Evolutionary conservation across 306 rosid genomes (phyloP).

Genomic region (Quercus robur): DNA sequence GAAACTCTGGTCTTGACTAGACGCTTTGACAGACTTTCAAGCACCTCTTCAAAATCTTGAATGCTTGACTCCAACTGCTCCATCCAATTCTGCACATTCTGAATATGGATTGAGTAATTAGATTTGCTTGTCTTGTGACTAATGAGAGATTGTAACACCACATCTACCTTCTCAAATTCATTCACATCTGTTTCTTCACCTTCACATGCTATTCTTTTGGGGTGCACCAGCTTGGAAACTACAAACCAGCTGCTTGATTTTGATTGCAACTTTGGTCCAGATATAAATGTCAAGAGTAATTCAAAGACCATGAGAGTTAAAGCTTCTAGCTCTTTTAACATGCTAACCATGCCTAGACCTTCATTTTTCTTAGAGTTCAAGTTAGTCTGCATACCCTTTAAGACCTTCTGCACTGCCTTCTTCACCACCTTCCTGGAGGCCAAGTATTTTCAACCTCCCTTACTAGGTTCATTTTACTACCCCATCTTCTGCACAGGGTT

Average conservation of each 20-base stretch:
- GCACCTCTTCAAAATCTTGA: conserved; percentile 40
- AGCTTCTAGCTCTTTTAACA: conserved; percentile 33
- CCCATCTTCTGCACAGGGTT: conserved; percentile 41
- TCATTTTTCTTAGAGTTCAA: conserved; percentile 26
- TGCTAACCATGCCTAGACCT: conserved; percentile 23
- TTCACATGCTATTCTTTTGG: conserved; percentile 18
- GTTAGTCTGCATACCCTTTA: conserved; percentile 24
- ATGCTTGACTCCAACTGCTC: conserved; percentile 36
- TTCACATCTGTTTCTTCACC: conserved; percentile 30
- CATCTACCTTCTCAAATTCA: conserved; percentile 47
- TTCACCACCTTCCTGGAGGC: conserved; percentile 50
- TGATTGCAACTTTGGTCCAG: conserved; percentile 21
- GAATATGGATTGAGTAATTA: background rate
- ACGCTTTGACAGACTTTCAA: conserved; percentile 40
- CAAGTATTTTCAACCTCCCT: conserved; percentile 37
- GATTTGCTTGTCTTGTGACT: conserved; percentile 27
- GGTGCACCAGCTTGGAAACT: conserved; percentile 35
- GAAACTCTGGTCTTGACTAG: conserved; percentile 42
- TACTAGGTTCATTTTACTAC: conserved; percentile 37
- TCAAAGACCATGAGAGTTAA: conserved; percentile 29
- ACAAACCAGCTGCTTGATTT: conserved; percentile 38
- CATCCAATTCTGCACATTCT: conserved; percentile 33
- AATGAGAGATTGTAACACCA: conserved; percentile 41
- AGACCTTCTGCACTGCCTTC: conserved; percentile 32
- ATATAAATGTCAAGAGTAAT: conserved; percentile 27